Evolutionary conservation across 2,329 filamentous ascomycete species (phyloP), one percentile per base, ranked within the genome.

Genomic region (Fusarium coicis): DNA sequence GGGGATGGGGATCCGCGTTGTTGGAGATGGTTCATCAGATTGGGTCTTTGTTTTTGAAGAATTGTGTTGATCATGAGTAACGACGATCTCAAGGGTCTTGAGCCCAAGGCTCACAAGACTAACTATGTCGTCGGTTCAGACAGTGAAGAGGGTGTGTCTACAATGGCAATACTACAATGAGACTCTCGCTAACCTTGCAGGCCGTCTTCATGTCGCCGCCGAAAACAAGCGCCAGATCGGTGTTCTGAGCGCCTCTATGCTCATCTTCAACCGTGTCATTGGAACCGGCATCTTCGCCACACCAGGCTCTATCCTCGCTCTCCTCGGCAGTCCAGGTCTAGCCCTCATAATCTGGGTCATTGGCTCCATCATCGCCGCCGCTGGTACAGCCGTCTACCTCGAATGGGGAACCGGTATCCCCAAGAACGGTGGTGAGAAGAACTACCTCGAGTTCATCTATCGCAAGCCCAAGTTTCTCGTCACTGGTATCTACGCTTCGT

Each of bases 261-360:
- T 91, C 64, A 90, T 91, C 78, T 87, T 91, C 80, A 91, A 91
- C 82, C 87, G 89, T 65, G 89, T 92, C 82, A 88, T 92, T 63
- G 90, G 90, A 46, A 91, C 89, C 16, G 90, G 90, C 70, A 92
- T 92, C 80, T 92, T 92, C 74, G 88, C 90, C 2, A 92, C 90
- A 0, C 90, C 90, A 0, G 85, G 85, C 46, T 84, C 86, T 44
- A 90, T 92, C 71, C 83, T 92, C 57, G 75, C 80, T 5, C 84
- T 89, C 1, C 87, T 85, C 14, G 90, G 90, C 64, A 90, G 87
- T 66, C 86, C 91, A n/a, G 90, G 90, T 7, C 83, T 92, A 1
- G 84, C 89, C 0, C 84, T 92, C 28, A 85, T 92, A 72, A 86
- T 92, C 72, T 92, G 90, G 90, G 83, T 92, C 2, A 84, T 83